Percentiles rank a stretch among this genome's conserved stretches.
These are phyloP conservation scores for Fusarium longipes DNA, from an alignment of 2,329 filamentous ascomycete genomes.

Conservation along the genomic window DNA sequence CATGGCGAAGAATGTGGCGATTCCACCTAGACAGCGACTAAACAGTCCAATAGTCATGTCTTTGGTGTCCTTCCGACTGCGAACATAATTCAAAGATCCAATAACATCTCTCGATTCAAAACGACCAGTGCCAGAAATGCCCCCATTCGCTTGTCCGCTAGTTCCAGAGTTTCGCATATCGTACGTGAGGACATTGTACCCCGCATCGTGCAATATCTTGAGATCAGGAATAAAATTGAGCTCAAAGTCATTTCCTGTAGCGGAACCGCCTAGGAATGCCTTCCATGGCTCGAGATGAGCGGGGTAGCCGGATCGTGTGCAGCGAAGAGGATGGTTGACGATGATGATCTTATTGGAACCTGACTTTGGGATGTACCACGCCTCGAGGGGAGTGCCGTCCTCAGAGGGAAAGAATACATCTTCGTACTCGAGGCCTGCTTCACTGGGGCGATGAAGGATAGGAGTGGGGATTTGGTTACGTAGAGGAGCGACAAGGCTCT, in stretches of 20 bases:
- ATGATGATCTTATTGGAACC: neutral
- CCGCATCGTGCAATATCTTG: neutral
- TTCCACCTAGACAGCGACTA: neutral
- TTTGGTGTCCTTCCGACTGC: neutral
- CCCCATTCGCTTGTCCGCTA: slow-evolving; percentile 1
- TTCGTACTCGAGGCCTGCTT: neutral
- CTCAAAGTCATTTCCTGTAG: slow-evolving; percentile 6
- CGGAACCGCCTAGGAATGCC: neutral
- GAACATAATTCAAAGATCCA: neutral
- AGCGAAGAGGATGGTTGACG: slow-evolving; percentile 3
- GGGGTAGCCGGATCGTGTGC: neutral
- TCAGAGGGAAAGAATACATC: slow-evolving; percentile 6
- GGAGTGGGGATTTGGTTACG: slow-evolving; percentile 1
- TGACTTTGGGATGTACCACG: neutral
- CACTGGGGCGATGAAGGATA: neutral
- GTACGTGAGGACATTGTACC: slow-evolving; percentile 1
- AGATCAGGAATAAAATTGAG: slow-evolving; percentile 1
- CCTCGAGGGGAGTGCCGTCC: neutral
- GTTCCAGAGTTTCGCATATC: slow-evolving; percentile 4
- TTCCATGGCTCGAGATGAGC: slow-evolving; percentile 4
- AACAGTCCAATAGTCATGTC: neutral
- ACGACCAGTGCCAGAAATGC: neutral
- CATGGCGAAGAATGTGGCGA: neutral
- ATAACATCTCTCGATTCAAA: slow-evolving; percentile 1
- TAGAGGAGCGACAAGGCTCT: slow-evolving; percentile 3